Conservation (phyloP, 176 grass and related monocot genomes). For the Tuctoria greenei region DNA sequence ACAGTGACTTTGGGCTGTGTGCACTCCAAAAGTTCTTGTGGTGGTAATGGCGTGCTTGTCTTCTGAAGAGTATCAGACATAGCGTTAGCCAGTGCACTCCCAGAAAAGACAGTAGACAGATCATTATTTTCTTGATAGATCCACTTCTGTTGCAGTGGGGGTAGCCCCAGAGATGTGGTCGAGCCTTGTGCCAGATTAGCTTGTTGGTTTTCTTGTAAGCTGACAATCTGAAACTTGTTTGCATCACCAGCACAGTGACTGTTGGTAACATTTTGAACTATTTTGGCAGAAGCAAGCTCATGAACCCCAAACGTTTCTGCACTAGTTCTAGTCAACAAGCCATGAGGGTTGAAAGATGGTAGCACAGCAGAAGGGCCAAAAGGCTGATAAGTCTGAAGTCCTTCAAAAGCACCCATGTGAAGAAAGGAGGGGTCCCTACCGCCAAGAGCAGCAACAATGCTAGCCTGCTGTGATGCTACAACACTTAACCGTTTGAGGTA, state of each 20-base stretch:
- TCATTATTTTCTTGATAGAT: slow-evolving; percentile 56
- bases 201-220: slow-evolving; percentile 50
- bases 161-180: slow-evolving; percentile 37
- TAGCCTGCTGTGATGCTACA: slow-evolving; percentile 79
- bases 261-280: slow-evolving; percentile 41
- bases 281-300: slow-evolving; percentile 50
- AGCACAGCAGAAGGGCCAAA: slow-evolving; percentile 51
- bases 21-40: slow-evolving; percentile 49
- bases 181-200: slow-evolving; percentile 49
- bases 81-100: slow-evolving; percentile 40
- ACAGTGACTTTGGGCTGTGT: slow-evolving; percentile 32
- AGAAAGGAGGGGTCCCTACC: slow-evolving; percentile 69
- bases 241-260: slow-evolving; percentile 45
- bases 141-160: slow-evolving; percentile 57
- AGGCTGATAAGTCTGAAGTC: slow-evolving; percentile 57
- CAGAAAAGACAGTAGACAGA: slow-evolving; percentile 42
- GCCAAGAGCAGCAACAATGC: slow-evolving; percentile 76
- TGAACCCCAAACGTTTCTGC: slow-evolving; percentile 45
- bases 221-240: slow-evolving; percentile 48
- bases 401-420: slow-evolving; percentile 80
- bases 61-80: slow-evolving; percentile 45
- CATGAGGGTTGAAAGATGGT: slow-evolving; percentile 67
- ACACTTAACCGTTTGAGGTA: slow-evolving; percentile 86
- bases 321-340: slow-evolving; percentile 43
- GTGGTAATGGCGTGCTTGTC: slow-evolving; percentile 43